Percentiles rank a stretch among this genome's conserved stretches.
These are phyloP conservation scores for Metschnikowia amazonensis DNA, from an alignment of 805 yeast genomes.

Conservation along the genomic window DNA sequence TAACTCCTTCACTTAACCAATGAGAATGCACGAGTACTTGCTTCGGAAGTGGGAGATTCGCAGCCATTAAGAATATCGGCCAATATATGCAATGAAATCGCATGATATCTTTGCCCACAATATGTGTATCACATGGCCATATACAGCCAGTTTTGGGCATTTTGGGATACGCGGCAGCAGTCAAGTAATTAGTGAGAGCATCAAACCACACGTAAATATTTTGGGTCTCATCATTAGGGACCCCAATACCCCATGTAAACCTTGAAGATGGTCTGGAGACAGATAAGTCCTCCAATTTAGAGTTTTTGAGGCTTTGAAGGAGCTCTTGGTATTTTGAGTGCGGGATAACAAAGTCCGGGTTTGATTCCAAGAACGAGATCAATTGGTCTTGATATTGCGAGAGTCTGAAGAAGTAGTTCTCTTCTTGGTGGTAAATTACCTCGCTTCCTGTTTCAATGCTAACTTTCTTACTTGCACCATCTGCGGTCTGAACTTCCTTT, in stretches of 20 bases:
- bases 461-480: conserved; percentile 34
- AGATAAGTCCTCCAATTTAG: conserved; percentile 63
- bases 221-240: conserved; percentile 76
- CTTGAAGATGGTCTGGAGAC: conserved; percentile 79
- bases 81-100: conserved; percentile 89
- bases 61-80: conserved; percentile 90
- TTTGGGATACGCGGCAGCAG: conserved; percentile 56
- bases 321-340: conserved; percentile 49
- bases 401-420: conserved; percentile 80
- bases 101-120: conserved; percentile 88
- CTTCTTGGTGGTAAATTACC: conserved; percentile 73
- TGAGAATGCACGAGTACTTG: conserved; percentile 88
- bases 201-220: conserved; percentile 96
- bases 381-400: conserved; percentile 56
- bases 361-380: conserved; percentile 43
- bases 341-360: conserved; percentile 69
- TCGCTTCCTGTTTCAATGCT: conserved; percentile 71
- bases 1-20: conserved; percentile 85
- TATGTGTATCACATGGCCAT: conserved; percentile 69
- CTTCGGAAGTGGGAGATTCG: conserved; percentile 63
- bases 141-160: conserved; percentile 17
- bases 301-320: conserved; percentile 51
- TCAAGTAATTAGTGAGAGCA: conserved; percentile 81
- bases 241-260: conserved; percentile 84
- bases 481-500: conserved; percentile 25